Base-by-base conservation (phyloP, 2,329 filamentous ascomycete genomes). In the Beauveria asiatica region DNA sequence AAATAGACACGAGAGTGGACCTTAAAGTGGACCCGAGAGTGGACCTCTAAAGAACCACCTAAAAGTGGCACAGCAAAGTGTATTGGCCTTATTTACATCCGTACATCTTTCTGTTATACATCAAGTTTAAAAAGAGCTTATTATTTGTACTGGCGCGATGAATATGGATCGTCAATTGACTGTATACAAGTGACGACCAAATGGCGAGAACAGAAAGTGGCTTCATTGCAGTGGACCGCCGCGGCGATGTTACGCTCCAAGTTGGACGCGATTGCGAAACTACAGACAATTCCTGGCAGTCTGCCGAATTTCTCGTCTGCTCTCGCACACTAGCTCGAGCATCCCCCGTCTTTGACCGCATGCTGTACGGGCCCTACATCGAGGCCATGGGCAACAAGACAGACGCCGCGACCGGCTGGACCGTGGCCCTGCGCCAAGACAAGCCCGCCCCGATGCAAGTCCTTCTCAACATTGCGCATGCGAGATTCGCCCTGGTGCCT, bases 401-500 rank as follows among this genome's bases (percentile, higher is more conserved):
- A 3, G 21, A 9, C 39, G 3, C 52, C 39, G 3, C 52, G 19
- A 11, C 16, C 23, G 8, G 30, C 46, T 27, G 25, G 30, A 23
- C 10, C n/a, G 30, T 52, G 1, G 49, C 30, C 1, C 30, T 52
- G 2, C 16, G 19, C 7, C 19, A 52, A 16, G n/a, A 39, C 30
- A 52, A 52, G 30, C 49, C 49, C 17, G 30, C n/a, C 6, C 13
- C 30, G 5, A 52, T 52, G 49, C 30, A 52, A 16, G 11, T 39
- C 2, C 11, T 52, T 17, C n/a, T 52, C 10, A 37, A 39, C 5
- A 52, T 52, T 23, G 19, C 30, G 49, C 49, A 52, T 5, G 49
- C 49, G 2, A 21, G 10, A 1, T 21, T 52, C 11, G n/a, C 6
- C 30, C 19, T 8, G 1, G 66, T 73, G 0, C 70, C 68, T 0